These are phyloP conservation scores for Sambucus nigra DNA, from an alignment of 129 eudicot genomes.

Conservation along the genomic window DNA sequence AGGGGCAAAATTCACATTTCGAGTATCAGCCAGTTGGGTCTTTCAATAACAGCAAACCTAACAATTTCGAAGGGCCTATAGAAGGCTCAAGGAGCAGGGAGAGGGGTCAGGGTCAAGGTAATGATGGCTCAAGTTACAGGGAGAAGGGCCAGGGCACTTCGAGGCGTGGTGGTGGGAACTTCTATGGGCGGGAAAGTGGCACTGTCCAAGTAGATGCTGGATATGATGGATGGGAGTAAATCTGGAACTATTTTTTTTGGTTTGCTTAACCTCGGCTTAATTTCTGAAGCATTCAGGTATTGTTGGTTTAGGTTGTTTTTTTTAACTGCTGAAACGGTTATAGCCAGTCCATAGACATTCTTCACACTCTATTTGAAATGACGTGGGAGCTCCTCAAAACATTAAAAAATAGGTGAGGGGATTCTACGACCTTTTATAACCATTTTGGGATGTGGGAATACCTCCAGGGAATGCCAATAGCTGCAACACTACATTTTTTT, in stretches of 20 bases:
- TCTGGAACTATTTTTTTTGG: constrained; percentile 8
- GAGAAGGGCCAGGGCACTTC: constrained; percentile 47
- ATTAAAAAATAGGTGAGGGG: too few relatives aligned
- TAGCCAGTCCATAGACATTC: too few relatives aligned
- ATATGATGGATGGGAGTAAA: constrained; percentile 26
- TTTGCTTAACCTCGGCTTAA: constrained; percentile 5
- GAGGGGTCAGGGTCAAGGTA: constrained; percentile 31
- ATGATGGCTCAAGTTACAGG: constrained; percentile 9
- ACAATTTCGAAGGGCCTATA: constrained; percentile 31
- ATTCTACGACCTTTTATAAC: too few relatives aligned
- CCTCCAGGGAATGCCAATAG: too few relatives aligned
- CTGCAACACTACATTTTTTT: too few relatives aligned
- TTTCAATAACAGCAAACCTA: constrained; percentile 26
- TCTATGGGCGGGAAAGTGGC: constrained; percentile 40
- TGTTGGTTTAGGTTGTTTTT: constrained; percentile 1
- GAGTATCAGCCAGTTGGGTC: constrained; percentile 92
- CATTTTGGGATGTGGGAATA: too few relatives aligned
- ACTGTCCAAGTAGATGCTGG: constrained; percentile 19
- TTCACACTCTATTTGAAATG: background rate
- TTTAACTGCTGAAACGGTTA: background rate
- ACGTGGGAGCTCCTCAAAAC: too few relatives aligned
- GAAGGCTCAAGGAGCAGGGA: constrained; percentile 46
- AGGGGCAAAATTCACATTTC: constrained; percentile 50
- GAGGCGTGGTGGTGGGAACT: constrained; percentile 70
- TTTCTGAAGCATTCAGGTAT: constrained; percentile 6